Evolutionary conservation across 2,329 filamentous ascomycete genomes (phyloP), one percentile per base, ranked within the genome.

Genomic region (Knoxdaviesia capensis): DNA sequence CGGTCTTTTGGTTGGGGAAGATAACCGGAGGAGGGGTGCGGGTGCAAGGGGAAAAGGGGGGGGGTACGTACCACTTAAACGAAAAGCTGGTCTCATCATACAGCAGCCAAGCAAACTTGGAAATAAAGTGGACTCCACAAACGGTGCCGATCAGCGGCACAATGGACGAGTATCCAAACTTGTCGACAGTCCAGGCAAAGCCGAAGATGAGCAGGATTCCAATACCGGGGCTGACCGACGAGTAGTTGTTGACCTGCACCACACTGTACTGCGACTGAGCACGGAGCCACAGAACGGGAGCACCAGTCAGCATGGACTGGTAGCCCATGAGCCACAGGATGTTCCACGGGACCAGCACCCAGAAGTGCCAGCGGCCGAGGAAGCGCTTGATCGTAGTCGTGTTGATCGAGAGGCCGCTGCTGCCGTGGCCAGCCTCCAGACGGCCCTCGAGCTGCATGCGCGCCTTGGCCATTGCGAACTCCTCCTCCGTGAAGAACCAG

Each of bases 231-330:
- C 42, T 29, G 3, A 48, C 41, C 6, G 41, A 42, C 4, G 44
- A 46, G 32, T 42, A 37, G 40, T 47, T 47, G 46, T 48, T 48
- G 28, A 48, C 40, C 29, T 37, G 34, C n/a, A 38, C 44, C 6
- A 42, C 41, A 11, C 42, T 34, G 39, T 45, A 48, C 3, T 40
- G 0, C 66, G 20, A 20, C 66, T 41, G 70, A 70, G 66, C 68
- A 74, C 10, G 63, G 56, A 0, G 68, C 65, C 0, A 60, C 68
- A 75, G 54, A 75, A 75, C 29, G 75, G 57, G 5, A 70, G 20
- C 58, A 39, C 71, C 64, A 31, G 69, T 57, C 1, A 66, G 45
- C 0, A 72, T 53, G 7, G 20, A 20, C 20, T 20, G 20, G 20
- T 20, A 20, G 20, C 20, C 20, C 20, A 20, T 20, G 20, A 20